These are phyloP conservation scores for Neurospora sp. DNA, from an alignment of 2,329 filamentous ascomycete genomes.

Conservation along the genomic window DNA sequence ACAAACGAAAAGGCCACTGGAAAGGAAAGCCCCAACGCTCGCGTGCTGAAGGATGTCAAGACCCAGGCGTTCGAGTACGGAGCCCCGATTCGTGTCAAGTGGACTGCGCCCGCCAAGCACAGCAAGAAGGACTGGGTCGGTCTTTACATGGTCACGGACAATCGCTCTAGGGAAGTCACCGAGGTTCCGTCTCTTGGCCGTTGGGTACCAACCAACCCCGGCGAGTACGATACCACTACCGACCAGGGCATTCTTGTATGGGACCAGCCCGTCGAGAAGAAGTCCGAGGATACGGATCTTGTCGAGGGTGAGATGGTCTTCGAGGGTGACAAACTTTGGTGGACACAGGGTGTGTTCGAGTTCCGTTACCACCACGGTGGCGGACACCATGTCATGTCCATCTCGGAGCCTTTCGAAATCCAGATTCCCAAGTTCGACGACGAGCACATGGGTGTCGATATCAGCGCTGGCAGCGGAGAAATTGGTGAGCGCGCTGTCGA, in stretches of 20 bases:
- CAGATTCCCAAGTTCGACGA: slow-evolving; percentile 71
- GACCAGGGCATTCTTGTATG: slow-evolving; percentile 68
- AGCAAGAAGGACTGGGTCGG: slow-evolving; percentile 92
- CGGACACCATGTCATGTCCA: slow-evolving; percentile 85
- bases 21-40: slow-evolving; percentile 62
- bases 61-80: slow-evolving; percentile 82
- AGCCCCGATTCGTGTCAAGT: slow-evolving; percentile 77
- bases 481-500: slow-evolving; percentile 64
- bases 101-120: slow-evolving; percentile 82
- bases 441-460: slow-evolving; percentile 41
- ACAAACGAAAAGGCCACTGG: slow-evolving; percentile 54
- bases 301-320: slow-evolving; percentile 79
- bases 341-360: slow-evolving; percentile 93
- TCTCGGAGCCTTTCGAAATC: slow-evolving; percentile 89
- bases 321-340: slow-evolving; percentile 88
- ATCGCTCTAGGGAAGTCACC: slow-evolving; percentile 74
- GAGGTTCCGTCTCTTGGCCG: slow-evolving; percentile 77
- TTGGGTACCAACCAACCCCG: slow-evolving; percentile 74
- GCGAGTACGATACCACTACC: slow-evolving; percentile 64
- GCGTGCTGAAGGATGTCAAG: slow-evolving; percentile 60
- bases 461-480: slow-evolving; percentile 35
- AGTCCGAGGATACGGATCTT: slow-evolving; percentile 46
- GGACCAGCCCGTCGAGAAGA: slow-evolving; percentile 47
- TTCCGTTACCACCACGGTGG: slow-evolving; percentile 95
- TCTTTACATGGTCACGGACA: slow-evolving; percentile 92